phyloP scores from a whole-genome alignment of 371 early-diverging fungal genomes.

The Blastocladiella emersonii region DNA sequence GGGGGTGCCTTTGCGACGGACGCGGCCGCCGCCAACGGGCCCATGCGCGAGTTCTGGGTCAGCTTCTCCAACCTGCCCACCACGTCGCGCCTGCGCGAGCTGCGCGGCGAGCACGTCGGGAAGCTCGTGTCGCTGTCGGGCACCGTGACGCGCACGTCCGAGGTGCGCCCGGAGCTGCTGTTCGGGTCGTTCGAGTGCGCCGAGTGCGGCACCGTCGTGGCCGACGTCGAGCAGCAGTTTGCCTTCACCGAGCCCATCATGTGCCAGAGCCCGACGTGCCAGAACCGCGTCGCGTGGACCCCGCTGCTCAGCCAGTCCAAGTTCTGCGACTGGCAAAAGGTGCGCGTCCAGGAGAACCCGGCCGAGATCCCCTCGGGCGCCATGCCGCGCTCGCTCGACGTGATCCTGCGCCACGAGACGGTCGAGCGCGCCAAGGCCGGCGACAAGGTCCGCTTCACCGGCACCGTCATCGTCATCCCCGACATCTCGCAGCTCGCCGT shows the following conservation, averaged over 20 bases:
- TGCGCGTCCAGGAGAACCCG: slow-evolving; percentile 95
- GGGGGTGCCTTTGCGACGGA: slow-evolving; percentile 5
- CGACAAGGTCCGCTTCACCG: slow-evolving; percentile 84
- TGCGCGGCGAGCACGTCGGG: slow-evolving; percentile 78
- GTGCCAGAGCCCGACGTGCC: slow-evolving; percentile 80
- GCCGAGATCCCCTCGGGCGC: slow-evolving; percentile 95
- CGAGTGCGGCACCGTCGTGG: slow-evolving; percentile 71
- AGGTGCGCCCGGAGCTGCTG: slow-evolving; percentile 94
- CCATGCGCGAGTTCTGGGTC: slow-evolving; percentile 53
- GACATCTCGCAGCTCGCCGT: slow-evolving; percentile 62
- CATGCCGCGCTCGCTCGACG: slow-evolving; percentile 95
- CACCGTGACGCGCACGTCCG: slow-evolving; percentile 96
- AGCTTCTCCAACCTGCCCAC: slow-evolving; percentile 58
- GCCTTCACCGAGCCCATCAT: slow-evolving; percentile 92
- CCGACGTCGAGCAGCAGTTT: slow-evolving; percentile 89
- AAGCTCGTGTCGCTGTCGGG: slow-evolving; percentile 78
- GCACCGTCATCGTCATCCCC: slow-evolving; percentile 89
- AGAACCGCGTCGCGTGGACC: slow-evolving; percentile 74
- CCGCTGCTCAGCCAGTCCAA: slow-evolving; percentile 70
- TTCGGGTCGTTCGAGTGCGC: slow-evolving; percentile 86
- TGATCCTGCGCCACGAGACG: slow-evolving; percentile 89
- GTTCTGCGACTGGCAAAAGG: slow-evolving; percentile 97
- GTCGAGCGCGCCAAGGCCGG: slow-evolving; percentile 97
- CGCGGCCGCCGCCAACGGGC: slow-evolving; percentile 13
- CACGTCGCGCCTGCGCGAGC: slow-evolving; percentile 56